Conservation (phyloP, 352 stramenopile species). For the Globisporangium mamillatum region DNA sequence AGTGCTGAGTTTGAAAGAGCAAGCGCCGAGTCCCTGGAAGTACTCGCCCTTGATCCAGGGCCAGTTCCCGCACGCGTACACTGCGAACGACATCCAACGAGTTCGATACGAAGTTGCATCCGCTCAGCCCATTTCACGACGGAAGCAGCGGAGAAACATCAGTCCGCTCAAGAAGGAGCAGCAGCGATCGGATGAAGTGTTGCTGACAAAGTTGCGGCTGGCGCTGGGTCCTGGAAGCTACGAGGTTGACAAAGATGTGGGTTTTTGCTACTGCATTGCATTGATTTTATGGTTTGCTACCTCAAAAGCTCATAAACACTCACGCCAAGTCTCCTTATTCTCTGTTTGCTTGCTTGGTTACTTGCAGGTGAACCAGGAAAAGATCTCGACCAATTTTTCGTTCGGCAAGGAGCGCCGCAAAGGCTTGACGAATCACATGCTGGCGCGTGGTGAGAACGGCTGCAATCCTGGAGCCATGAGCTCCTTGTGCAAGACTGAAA, state of each 20-base stretch:
- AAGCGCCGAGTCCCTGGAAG: constrained; percentile 24
- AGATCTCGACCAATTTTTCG: constrained; percentile 40
- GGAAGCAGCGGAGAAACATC: constrained; percentile 11
- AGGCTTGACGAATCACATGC: constrained; percentile 40
- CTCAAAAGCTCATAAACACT: no score
- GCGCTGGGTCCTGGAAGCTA: constrained; percentile 54
- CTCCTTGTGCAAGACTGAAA: background rate
- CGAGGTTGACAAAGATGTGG: constrained; percentile 40
- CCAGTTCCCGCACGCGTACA: constrained; percentile 48
- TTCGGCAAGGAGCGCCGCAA: constrained; percentile 43
- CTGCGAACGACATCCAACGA: constrained; percentile 32
- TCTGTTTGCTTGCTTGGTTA: background rate
- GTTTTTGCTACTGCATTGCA: background rate
- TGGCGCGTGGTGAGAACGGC: constrained; percentile 18
- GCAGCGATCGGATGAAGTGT: background rate
- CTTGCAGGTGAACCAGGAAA: constrained; percentile 30
- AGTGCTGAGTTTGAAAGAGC: constrained; percentile 8
- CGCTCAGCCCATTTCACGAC: background rate
- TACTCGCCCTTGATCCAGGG: constrained; percentile 41
- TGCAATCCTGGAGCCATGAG: constrained; percentile 20
- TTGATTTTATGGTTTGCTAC: background rate
- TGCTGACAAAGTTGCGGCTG: constrained; percentile 26
- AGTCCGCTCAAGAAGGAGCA: constrained; percentile 2
- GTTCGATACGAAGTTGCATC: constrained; percentile 8
- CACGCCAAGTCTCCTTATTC: background rate